Percentiles rank a stretch among this genome's conserved stretches.
phyloP scores from a whole-genome alignment of 202 grass and related monocot genomes.

The Musa balbisiana region DNA sequence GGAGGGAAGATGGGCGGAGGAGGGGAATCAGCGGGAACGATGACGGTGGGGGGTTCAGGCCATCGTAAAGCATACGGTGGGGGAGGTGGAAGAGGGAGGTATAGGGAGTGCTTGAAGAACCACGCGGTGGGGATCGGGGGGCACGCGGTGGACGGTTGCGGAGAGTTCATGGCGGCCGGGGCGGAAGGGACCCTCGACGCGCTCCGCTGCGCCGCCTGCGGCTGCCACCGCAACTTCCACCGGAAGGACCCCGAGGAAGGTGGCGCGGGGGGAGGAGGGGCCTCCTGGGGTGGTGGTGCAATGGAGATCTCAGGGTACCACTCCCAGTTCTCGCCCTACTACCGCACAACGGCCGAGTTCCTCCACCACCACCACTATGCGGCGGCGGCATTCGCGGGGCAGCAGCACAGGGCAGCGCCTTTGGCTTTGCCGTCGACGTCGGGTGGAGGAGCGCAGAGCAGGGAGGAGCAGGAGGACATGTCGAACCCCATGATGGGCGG shows the following conservation, averaged over 20 bases:
- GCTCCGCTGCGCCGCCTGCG: slow-evolving; percentile 52
- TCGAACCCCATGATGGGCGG: neutral
- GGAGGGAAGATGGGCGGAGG: neutral
- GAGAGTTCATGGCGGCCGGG: slow-evolving; percentile 17
- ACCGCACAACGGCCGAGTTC: slow-evolving; percentile 34
- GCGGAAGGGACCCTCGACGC: slow-evolving; percentile 38
- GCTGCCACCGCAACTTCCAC: slow-evolving; percentile 74
- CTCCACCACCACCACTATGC: slow-evolving; percentile 32
- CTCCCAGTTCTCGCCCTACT: slow-evolving; percentile 6
- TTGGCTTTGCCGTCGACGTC: neutral
- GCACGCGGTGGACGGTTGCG: slow-evolving; percentile 16
- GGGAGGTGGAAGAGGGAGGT: neutral
- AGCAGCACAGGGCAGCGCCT: slow-evolving; percentile 21
- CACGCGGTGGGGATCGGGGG: slow-evolving; percentile 18
- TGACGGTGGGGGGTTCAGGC: neutral
- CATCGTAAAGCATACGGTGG: neutral
- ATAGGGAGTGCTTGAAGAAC: slow-evolving; percentile 22
- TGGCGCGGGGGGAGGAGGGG: neutral
- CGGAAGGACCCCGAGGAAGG: slow-evolving; percentile 28
- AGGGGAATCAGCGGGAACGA: neutral
- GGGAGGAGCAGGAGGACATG: neutral
- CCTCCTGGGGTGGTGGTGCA: neutral
- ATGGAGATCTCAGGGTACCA: neutral
- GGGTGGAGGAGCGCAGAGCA: neutral
- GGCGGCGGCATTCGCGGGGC: slow-evolving; percentile 7